Evolutionary conservation across 1,284 basidiomycete species (phyloP).

Genomic region (Rhodotorula sp.): DNA sequence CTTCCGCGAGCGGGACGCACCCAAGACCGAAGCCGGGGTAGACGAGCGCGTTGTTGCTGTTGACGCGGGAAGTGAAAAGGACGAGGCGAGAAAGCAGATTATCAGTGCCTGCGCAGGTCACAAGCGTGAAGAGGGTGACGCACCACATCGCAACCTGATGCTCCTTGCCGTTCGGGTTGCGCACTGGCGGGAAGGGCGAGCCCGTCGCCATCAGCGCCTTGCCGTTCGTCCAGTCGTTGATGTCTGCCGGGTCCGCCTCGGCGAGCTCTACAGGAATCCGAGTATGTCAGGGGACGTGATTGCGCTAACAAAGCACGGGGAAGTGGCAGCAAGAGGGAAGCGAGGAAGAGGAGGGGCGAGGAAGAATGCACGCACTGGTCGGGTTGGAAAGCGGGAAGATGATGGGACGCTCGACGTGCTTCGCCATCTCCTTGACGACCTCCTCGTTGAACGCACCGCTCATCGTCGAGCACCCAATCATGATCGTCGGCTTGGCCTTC

Average conservation of each 20-base stretch:
- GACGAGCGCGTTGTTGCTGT: slow-evolving; percentile 63
- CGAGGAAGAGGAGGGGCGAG: too few relatives aligned
- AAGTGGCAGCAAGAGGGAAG: too few relatives aligned
- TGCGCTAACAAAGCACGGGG: too few relatives aligned
- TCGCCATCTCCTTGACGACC: slow-evolving; percentile 65
- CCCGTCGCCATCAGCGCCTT: slow-evolving; percentile 77
- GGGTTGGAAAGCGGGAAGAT: slow-evolving; percentile 78
- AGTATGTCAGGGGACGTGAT: too few relatives aligned
- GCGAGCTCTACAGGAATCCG: slow-evolving; percentile 55
- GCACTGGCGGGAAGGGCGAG: slow-evolving; percentile 68
- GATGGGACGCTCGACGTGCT: slow-evolving; percentile 68
- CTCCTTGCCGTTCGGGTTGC: slow-evolving; percentile 45
- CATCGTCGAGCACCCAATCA: slow-evolving; percentile 79
- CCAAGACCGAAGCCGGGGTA: slow-evolving; percentile 64
- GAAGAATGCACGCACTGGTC: slow-evolving; percentile 52
- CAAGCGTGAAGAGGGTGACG: too few relatives aligned
- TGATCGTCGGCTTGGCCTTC: slow-evolving; percentile 66
- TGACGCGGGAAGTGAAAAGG: neutral
- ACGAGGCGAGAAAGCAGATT: neutral
- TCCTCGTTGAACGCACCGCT: slow-evolving; percentile 79
- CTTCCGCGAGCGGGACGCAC: slow-evolving; percentile 40
- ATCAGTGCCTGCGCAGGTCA: neutral
- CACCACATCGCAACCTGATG: slow-evolving; percentile 63
- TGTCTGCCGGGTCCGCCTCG: slow-evolving; percentile 70
- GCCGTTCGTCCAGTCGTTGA: slow-evolving; percentile 73